phyloP scores from a whole-genome alignment of 352 stramenopile species.

The Pythium periplocum region DNA sequence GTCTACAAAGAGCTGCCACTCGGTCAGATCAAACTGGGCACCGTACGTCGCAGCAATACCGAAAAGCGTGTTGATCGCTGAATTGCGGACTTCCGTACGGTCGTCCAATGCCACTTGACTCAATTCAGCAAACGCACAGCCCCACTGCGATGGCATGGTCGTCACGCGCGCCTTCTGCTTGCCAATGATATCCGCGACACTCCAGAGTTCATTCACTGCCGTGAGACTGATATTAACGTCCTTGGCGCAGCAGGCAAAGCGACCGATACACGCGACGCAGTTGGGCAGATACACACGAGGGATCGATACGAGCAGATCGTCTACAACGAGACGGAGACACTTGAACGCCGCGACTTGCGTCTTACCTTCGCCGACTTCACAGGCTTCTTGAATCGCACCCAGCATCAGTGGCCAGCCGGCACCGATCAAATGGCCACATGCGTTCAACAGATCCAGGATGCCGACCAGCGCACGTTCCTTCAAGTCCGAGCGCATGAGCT shows the following conservation, averaged over 20 bases:
- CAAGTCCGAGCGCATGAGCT: conserved; percentile 65
- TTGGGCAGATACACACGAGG: conserved; percentile 56
- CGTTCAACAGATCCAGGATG: conserved; percentile 74
- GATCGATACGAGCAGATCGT: conserved; percentile 93
- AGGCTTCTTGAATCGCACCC: conserved; percentile 56
- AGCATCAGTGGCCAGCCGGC: conserved; percentile 68
- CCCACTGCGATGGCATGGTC: conserved; percentile 33
- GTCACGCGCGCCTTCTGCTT: conserved; percentile 34
- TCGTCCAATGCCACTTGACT: conserved; percentile 88
- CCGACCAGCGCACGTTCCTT: conserved; percentile 66
- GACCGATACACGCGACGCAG: conserved; percentile 91
- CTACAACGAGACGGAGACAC: conserved; percentile 95
- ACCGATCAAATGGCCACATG: conserved; percentile 66
- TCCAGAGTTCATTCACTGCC: conserved; percentile 95
- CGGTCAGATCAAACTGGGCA: conserved; percentile 80
- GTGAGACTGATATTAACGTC: conserved; percentile 98
- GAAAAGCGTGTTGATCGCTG: conserved; percentile 96
- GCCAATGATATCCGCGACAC: conserved; percentile 84
- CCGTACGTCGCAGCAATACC: conserved; percentile 95
- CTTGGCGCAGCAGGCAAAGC: conserved; percentile 90
- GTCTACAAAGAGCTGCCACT: conserved; percentile 93
- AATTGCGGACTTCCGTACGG: conserved; percentile 94
- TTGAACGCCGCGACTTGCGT: conserved; percentile 91
- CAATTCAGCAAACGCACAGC: conserved; percentile 74
- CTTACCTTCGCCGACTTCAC: conserved; percentile 59